Conservation (phyloP, 1,284 basidiomycete genomes). For the Pholiota adiposa region DNA sequence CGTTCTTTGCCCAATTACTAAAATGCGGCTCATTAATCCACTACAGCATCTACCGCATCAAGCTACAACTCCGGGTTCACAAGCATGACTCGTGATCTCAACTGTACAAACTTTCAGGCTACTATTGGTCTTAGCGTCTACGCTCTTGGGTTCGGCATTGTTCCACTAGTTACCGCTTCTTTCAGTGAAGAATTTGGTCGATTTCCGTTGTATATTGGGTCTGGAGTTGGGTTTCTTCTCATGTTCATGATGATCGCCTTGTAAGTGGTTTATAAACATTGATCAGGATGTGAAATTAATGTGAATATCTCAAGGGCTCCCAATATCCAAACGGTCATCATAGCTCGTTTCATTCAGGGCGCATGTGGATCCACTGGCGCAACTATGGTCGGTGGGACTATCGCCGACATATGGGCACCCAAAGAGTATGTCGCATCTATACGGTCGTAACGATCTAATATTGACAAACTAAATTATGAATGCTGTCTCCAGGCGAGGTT, state of each 20-base stretch:
- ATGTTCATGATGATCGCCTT: constrained; percentile 65
- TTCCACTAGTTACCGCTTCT: constrained; percentile 74
- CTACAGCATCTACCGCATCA: constrained; percentile 52
- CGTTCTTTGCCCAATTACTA: constrained; percentile 4
- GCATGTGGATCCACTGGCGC: constrained; percentile 67
- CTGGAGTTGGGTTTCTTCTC: constrained; percentile 57
- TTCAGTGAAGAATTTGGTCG: constrained; percentile 82
- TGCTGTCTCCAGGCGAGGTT: constrained; percentile 52
- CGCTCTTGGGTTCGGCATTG: constrained; percentile 70
- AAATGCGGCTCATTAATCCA: neutral
- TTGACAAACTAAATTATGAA: too few relatives aligned
- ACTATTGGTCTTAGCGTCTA: constrained; percentile 65
- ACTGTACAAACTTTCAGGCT: constrained; percentile 60
- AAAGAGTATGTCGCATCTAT: constrained; percentile 49
- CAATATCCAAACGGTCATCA: constrained; percentile 72
- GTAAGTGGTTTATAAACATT: constrained; percentile 44
- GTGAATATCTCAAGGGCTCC: neutral
- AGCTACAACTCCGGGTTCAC: constrained; percentile 62
- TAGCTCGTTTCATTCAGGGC: constrained; percentile 71
- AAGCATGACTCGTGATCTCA: constrained; percentile 69
- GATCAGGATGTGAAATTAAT: neutral
- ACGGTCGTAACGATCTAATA: neutral
- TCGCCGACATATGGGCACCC: constrained; percentile 72
- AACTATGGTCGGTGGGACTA: constrained; percentile 80
- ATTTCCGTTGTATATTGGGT: constrained; percentile 67